These are phyloP conservation scores for Aureobasidium sp. DNA, from an alignment of 2,329 filamentous ascomycete genomes.

Conservation along the genomic window DNA sequence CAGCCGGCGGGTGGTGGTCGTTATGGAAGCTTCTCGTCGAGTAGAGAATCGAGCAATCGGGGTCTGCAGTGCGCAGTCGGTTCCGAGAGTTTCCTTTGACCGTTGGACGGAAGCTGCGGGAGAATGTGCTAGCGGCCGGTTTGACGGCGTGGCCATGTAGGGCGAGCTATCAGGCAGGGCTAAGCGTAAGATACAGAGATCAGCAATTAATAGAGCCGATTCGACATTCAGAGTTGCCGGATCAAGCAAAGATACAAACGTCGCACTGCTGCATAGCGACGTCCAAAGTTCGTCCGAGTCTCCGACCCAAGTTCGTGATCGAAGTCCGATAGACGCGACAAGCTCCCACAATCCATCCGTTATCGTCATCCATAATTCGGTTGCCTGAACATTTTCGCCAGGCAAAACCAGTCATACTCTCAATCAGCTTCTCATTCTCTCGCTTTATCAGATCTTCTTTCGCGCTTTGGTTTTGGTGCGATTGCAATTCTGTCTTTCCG, in stretches of 20 bases:
- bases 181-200: neutral
- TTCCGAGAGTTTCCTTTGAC: slow-evolving; percentile 10
- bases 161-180: neutral
- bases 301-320: slow-evolving; percentile 1
- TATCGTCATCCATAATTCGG: slow-evolving; percentile 14
- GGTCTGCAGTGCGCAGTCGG: neutral
- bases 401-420: slow-evolving; percentile 12
- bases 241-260: neutral
- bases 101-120: slow-evolving; percentile 9
- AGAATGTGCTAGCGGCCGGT: slow-evolving; percentile 7
- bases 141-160: slow-evolving; percentile 1
- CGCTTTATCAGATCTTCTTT: slow-evolving; percentile 15
- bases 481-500: neutral
- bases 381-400: slow-evolving; percentile 16
- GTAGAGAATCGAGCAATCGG: neutral
- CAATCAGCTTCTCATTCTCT: neutral
- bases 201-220: neutral
- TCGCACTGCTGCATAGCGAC: neutral
- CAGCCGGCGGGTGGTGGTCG: slow-evolving; percentile 4
- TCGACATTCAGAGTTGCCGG: neutral
- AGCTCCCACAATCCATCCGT: slow-evolving; percentile 5
- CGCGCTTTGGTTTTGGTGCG: neutral
- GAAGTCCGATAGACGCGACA: slow-evolving; percentile 1
- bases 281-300: slow-evolving; percentile 5
- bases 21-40: slow-evolving; percentile 11